Base-by-base conservation (phyloP, 2,329 filamentous ascomycete genomes). In the Curvularia spicifera region DNA sequence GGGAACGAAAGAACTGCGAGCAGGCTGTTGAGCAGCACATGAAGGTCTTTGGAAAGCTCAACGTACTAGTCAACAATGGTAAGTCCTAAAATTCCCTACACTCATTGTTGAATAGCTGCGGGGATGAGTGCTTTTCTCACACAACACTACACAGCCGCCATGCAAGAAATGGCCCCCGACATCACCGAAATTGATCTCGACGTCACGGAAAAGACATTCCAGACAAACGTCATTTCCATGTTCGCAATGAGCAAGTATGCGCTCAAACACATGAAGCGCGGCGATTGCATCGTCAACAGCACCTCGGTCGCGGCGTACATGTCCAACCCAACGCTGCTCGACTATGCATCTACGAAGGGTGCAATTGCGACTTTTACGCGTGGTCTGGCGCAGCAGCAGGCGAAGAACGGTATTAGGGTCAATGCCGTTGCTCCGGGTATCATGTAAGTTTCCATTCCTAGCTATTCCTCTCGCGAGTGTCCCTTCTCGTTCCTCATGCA, bases 241-340 rank as follows among this genome's bases (percentile, higher is more conserved):
- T 93, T 91, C 80, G 93, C 87, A 78, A 81, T 93, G 33, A 83
- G 89, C 56, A 94, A 93, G 74, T 91, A 92, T 70, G 78, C 84
- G 12, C 81, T 93, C 20, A 86, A 86, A 1, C 87, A 91, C 76
- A 89, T 94, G 85, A 84, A 85, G 67, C 74, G 77, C 26, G 90
- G 91, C 35, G 83, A 86, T 59, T 87, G 85, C 24, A 91, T 94
- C 71, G 91, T 94, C 81, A 93, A 93, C 79, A 91, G 90, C 72
- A 86, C 89, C 37, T 91, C 89, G 13, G 87, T 93, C 70, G 93
- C 93, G 71, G 89, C 87, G 24, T 93, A 93, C 77, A 84, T 91
- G 60, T 90, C 90, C 35, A 88, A 89, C 1, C 87, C 88, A 0
- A 89, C 92, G 68, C 82, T 93, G 1, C 84, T 93, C 35, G 90